Conservation (phyloP, 2,329 filamentous ascomycete species). For the Colletotrichum liriopes region DNA sequence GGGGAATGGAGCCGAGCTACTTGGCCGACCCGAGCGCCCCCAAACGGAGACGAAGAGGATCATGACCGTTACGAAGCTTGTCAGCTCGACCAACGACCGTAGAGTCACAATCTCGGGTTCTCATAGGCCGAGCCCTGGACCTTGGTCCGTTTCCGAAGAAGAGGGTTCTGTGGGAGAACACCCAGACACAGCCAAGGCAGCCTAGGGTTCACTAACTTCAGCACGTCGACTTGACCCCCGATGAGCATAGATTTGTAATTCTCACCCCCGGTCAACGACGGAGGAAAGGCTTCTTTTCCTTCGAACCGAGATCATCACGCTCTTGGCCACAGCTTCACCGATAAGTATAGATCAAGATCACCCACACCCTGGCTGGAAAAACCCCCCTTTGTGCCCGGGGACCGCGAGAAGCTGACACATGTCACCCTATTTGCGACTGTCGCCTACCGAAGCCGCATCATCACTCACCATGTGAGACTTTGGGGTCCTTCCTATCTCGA, state of each 20-base stretch:
- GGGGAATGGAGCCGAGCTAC: neutral
- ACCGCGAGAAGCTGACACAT: neutral
- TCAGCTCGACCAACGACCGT: neutral
- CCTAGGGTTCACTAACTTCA: neutral
- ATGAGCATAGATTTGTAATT: constrained; percentile 9
- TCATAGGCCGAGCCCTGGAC: neutral
- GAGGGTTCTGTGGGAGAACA: neutral
- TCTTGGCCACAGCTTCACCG: constrained; percentile 18
- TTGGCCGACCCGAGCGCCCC: constrained; percentile 5
- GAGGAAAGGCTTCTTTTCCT: constrained; percentile 18
- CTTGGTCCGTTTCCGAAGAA: neutral
- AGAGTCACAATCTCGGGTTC: neutral
- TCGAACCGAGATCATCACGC: constrained; percentile 3
- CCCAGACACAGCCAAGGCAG: neutral
- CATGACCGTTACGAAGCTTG: constrained; percentile 11
- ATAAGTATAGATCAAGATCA: constrained; percentile 16
- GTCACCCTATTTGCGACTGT: neutral
- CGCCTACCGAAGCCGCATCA: neutral
- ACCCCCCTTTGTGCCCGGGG: neutral
- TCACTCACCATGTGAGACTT: neutral
- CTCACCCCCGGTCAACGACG: neutral
- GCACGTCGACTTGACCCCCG: neutral
- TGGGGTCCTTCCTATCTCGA: constrained; percentile 5
- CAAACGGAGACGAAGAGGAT: neutral
- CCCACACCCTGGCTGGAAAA: neutral